phyloP scores from a whole-genome alignment of 495 filamentous ascomycete genomes.

The Hypoxylon crocopeplum region DNA sequence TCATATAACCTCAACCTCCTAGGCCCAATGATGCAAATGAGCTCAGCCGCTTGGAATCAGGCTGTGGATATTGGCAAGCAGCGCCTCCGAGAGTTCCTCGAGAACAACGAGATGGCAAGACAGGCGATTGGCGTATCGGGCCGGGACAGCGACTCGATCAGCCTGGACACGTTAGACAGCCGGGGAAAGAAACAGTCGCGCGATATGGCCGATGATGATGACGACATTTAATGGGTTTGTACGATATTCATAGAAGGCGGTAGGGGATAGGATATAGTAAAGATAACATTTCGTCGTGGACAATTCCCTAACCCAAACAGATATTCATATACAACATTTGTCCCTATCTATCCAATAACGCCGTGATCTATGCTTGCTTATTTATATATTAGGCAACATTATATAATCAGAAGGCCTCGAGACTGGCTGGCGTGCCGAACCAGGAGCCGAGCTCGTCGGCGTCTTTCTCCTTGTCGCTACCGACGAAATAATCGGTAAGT shows the following conservation, averaged over 20 bases:
- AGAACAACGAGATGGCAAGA: conserved; percentile 77
- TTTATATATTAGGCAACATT: conserved; percentile 11
- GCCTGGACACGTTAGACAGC: conserved; percentile 66
- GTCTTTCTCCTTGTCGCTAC: conserved; percentile 49
- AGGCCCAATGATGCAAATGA: conserved; percentile 94
- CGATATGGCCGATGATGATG: conserved; percentile 55
- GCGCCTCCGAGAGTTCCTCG: conserved; percentile 84
- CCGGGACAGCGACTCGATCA: conserved; percentile 55
- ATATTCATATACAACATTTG: background rate
- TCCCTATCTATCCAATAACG: conserved; percentile 14
- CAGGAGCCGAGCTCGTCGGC: conserved; percentile 64
- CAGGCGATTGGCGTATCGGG: conserved; percentile 78
- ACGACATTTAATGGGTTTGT: conserved; percentile 48
- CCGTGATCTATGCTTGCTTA: conserved; percentile 18
- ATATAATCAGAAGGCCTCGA: conserved; percentile 62
- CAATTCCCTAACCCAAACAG: conserved; percentile 20
- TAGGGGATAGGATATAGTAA: conserved; percentile 39
- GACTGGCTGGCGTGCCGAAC: conserved; percentile 66
- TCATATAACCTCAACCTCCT: conserved; percentile 93
- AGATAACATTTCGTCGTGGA: conserved; percentile 20
- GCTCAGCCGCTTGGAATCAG: conserved; percentile 84
- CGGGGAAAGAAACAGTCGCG: conserved; percentile 60
- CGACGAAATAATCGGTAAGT: conserved; percentile 76
- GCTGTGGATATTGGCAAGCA: conserved; percentile 89
- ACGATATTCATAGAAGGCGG: conserved; percentile 23